phyloP scores from a whole-genome alignment of 108 stramenopile species.

The Schizochytrium sp. region DNA sequence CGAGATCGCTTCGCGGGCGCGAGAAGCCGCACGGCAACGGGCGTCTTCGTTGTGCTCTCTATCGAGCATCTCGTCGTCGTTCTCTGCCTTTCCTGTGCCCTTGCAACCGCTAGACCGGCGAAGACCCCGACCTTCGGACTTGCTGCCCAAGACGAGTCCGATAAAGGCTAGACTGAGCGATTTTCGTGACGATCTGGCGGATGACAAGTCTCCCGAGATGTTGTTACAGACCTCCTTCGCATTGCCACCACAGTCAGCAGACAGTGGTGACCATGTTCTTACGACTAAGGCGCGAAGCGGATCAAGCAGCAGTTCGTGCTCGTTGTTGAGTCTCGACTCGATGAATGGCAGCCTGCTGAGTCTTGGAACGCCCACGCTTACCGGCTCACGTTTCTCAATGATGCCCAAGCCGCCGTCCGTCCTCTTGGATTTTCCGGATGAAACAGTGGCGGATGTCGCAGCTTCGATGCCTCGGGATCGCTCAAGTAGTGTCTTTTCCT shows the following conservation, averaged over 20 bases:
- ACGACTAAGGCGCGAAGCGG: background rate
- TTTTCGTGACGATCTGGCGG: background rate
- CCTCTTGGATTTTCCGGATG: background rate
- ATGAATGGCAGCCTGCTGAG: background rate
- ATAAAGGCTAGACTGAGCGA: background rate
- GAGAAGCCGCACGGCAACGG: background rate
- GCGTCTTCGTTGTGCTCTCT: background rate
- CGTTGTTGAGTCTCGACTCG: background rate
- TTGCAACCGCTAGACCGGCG: background rate
- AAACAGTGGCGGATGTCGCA: background rate
- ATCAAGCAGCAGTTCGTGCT: background rate
- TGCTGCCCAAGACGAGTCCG: background rate
- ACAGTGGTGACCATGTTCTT: background rate
- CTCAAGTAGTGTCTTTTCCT: background rate
- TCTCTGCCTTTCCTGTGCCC: background rate
- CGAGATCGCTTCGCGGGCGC: background rate
- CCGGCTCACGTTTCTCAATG: background rate
- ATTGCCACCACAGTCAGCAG: no score
- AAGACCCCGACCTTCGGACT: background rate
- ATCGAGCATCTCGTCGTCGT: background rate
- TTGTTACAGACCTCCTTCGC: no score
- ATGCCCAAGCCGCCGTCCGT: background rate
- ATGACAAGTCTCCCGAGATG: background rate
- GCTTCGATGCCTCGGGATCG: background rate
- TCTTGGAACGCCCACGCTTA: background rate